These are phyloP conservation scores for Saturnispora kantuleensis DNA, from an alignment of 805 yeast genomes.

Conservation along the genomic window DNA sequence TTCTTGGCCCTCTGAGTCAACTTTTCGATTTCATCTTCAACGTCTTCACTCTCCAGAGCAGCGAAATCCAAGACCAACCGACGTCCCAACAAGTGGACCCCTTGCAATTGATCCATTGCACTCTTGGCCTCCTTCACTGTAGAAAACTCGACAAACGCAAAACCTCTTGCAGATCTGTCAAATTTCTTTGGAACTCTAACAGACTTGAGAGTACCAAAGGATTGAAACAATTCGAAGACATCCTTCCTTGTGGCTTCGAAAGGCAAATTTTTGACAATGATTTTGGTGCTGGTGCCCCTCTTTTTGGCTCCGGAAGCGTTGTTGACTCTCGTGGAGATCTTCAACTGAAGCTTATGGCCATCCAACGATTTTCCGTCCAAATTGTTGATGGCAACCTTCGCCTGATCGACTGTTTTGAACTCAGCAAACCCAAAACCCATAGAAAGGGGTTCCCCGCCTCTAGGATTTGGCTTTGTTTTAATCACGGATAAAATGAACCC, in stretches of 20 bases:
- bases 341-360: constrained; percentile 85
- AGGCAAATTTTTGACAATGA: constrained; percentile 93
- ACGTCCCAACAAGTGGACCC: constrained; percentile 95
- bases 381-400: constrained; percentile 60
- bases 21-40: constrained; percentile 81
- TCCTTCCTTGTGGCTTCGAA: constrained; percentile 93
- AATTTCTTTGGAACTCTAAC: constrained; percentile 95
- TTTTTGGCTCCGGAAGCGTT: constrained; percentile 27
- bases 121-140: constrained; percentile 83
- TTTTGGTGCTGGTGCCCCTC: constrained; percentile 51
- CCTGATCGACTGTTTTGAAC: constrained; percentile 69
- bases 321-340: constrained; percentile 65
- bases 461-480: constrained; percentile 82
- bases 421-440: constrained; percentile 99
- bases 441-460: constrained; percentile 58
- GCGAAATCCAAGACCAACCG: constrained; percentile 91
- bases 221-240: constrained; percentile 82
- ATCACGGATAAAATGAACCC: constrained; percentile 81
- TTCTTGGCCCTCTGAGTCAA: constrained; percentile 80
- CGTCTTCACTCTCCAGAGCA: constrained; percentile 67
- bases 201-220: constrained; percentile 90
- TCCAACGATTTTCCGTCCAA: constrained; percentile 73
- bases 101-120: constrained; percentile 89
- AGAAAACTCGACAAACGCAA: constrained; percentile 91
- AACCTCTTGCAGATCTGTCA: constrained; percentile 91